Percentiles rank a stretch among this genome's conserved stretches.
Conservation (phyloP, 306 rosid species). For the cucumber (Cucumis sativus) region Cucumber_9930_V3 NC_026661.2:21532501-21533000, state of each 20-base stretch:
- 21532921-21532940: conserved; percentile 90
- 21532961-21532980: conserved; percentile 93
- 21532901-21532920: conserved; percentile 34
- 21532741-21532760: neutral
- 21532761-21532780: neutral
- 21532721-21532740: too few relatives aligned
- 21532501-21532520: conserved; percentile 8
- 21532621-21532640: neutral
- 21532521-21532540: conserved; percentile 47
- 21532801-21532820: neutral
- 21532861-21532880: conserved; percentile 99
- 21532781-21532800: too few relatives aligned
- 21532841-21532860: conserved; percentile 85
- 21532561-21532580: conserved; percentile 63
- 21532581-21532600: conserved; percentile 96
- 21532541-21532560: conserved; percentile 44
- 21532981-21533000: conserved; percentile 58
- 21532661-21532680: too few relatives aligned
- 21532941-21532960: conserved; percentile 89
- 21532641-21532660: too few relatives aligned
- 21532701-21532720: too few relatives aligned
- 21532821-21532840: conserved; percentile 90
- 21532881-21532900: conserved; percentile 59
- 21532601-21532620: conserved; percentile 58
- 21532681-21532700: too few relatives aligned